Base-by-base conservation (phyloP, 1,284 basidiomycete species). In the Ustilago curta region DNA sequence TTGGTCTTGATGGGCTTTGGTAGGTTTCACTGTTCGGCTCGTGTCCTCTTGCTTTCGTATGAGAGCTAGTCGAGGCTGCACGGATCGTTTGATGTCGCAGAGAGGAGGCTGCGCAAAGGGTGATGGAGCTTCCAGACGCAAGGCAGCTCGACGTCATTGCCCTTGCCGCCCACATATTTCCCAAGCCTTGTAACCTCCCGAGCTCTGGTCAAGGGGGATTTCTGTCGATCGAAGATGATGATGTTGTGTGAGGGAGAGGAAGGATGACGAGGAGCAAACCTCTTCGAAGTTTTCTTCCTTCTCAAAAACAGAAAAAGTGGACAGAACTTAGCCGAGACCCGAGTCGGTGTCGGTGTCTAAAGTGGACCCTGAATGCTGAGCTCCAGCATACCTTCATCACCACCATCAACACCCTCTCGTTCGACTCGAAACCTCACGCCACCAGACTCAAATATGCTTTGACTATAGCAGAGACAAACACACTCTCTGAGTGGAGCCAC, bases 301-400 rank as follows among this genome's bases (percentile, higher is more conserved):
- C 63, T 45, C 32, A 5, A 37, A 31, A 3, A 14, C 12, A 18
- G 8, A 44, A 21, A 29, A 37, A 29, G 52, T 29, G 51, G 31
- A 21, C 43, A 23, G 37, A 47, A 19, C 8, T 32, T 14, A 39
- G 14, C 63, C 63, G 63, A 65, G 35, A 50, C 32, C 63, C 63
- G 63, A 54, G 35, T 14, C 14, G 9, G 35, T 14, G 35, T 12
- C 31, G 11, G 31, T 32, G 6, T 45, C 31, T 31, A 48, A 48
- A 35, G 19, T 59, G 63, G 63, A 59, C 63, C 56, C 63, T 59
- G 62, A 65, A 55, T 18, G 50, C 62, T 58, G 35, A 53, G 55
- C 51, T 21, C 9, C 39, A n/a, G 47, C 51, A 29, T 48, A 32
- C 47, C 32, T 48, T n/a, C 29, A 61, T 37, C 25, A 9, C 12